phyloP scores from a whole-genome alignment of 169 alveolate genomes.

The Plasmodium coatneyi region DNA sequence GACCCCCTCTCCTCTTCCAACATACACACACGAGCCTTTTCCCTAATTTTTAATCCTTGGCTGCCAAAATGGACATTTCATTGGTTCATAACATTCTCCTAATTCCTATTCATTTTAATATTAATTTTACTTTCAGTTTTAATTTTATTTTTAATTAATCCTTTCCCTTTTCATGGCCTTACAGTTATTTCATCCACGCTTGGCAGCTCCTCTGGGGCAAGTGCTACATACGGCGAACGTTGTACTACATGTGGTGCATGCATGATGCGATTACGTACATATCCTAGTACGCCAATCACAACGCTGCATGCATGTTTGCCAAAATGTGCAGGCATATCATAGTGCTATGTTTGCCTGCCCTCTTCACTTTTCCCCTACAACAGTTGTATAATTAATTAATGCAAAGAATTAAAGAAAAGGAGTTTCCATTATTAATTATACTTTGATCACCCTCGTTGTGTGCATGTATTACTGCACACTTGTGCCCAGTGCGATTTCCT shows the following conservation, averaged over 20 bases:
- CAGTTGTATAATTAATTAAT: neutral
- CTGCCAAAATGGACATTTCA: neutral
- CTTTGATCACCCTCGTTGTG: neutral
- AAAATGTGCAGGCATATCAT: neutral
- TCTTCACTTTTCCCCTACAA: neutral
- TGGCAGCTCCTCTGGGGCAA: neutral
- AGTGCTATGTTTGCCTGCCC: neutral
- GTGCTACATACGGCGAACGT: neutral
- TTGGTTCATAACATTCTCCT: neutral
- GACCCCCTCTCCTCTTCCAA: neutral
- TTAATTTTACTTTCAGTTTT: no score
- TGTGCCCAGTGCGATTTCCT: neutral
- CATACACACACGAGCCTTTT: neutral
- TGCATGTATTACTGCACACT: neutral
- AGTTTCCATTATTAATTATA: neutral
- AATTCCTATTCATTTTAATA: neutral
- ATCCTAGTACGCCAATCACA: neutral
- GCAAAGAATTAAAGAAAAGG: neutral
- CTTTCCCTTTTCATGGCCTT: neutral
- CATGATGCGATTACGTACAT: neutral
- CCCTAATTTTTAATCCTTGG: constrained; percentile 15
- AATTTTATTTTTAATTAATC: neutral
- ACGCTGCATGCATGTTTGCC: neutral
- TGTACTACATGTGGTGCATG: neutral
- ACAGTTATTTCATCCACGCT: neutral